Conservation (phyloP, 2,329 filamentous ascomycete genomes). For the Coleophoma crateriformis region DNA sequence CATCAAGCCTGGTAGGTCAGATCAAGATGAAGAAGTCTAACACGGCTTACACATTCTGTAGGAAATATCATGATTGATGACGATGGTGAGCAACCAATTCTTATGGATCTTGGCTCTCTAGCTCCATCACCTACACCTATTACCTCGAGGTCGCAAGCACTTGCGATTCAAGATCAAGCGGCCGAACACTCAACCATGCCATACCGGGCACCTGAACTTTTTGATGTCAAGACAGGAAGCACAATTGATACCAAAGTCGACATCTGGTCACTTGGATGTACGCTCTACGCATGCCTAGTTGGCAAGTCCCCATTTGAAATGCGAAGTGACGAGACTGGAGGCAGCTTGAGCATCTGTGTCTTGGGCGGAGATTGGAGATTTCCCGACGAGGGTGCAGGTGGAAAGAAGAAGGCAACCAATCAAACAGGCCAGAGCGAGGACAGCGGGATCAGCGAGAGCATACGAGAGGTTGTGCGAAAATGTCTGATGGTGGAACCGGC, state of each 20-base stretch:
- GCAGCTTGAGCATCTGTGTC: slow-evolving; percentile 86
- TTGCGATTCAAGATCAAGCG: slow-evolving; percentile 89
- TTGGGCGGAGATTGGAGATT: slow-evolving; percentile 94
- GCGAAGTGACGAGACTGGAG: slow-evolving; percentile 91
- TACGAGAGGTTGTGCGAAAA: slow-evolving; percentile 80
- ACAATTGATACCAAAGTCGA: slow-evolving; percentile 95
- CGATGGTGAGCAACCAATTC: slow-evolving; percentile 78
- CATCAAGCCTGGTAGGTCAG: slow-evolving; percentile 80
- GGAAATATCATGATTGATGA: slow-evolving; percentile 99
- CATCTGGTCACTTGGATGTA: slow-evolving; percentile 96
- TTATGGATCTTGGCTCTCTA: slow-evolving; percentile 96
- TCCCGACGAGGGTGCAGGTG: slow-evolving; percentile 73
- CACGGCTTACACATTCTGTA: slow-evolving; percentile 21
- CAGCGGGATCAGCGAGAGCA: slow-evolving; percentile 66
- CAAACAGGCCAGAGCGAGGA: slow-evolving; percentile 25
- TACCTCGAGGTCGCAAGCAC: slow-evolving; percentile 81
- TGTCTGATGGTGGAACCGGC: slow-evolving; percentile 83
- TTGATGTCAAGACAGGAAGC: slow-evolving; percentile 91
- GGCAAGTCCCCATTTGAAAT: slow-evolving; percentile 97
- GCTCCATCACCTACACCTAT: slow-evolving; percentile 83
- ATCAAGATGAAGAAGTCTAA: neutral
- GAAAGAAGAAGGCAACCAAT: slow-evolving; percentile 31
- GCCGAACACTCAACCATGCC: slow-evolving; percentile 98
- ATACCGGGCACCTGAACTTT: slow-evolving; percentile 94
- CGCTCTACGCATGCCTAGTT: slow-evolving; percentile 93